phyloP scores from a whole-genome alignment of 306 rosid genomes.

The Quercus cerris region DNA sequence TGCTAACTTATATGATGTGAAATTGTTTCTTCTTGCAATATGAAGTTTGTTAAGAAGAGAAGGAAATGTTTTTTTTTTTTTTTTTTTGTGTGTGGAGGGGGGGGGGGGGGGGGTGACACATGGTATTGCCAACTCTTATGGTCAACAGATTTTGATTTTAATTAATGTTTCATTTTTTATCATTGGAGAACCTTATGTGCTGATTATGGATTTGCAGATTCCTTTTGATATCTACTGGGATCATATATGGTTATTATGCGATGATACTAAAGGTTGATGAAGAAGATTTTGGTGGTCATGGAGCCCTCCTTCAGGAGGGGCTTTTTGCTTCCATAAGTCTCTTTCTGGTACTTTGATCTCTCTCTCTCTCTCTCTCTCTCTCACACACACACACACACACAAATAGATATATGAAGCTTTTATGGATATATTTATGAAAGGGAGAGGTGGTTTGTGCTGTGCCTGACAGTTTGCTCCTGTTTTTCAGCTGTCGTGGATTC shows the following conservation, averaged over 20 bases:
- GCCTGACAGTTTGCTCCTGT: slow-evolving; percentile 8
- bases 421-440: neutral
- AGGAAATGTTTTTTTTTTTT: no score
- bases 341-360: slow-evolving; percentile 66
- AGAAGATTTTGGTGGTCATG: slow-evolving; percentile 97
- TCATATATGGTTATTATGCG: slow-evolving; percentile 79
- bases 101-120: no score
- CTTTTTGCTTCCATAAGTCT: slow-evolving; percentile 92
- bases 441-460: neutral
- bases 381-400: neutral
- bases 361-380: slow-evolving; percentile 1
- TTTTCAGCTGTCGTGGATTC: slow-evolving; percentile 87
- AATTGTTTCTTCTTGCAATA: neutral
- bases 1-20: neutral
- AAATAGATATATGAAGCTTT: neutral
- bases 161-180: neutral
- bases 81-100: no score
- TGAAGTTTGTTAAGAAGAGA: neutral
- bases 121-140: neutral
- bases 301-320: slow-evolving; percentile 98
- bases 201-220: slow-evolving; percentile 51
- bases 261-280: slow-evolving; percentile 86
- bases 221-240: slow-evolving; percentile 63
- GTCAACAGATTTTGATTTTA: neutral
- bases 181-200: neutral